phyloP scores from a whole-genome alignment of 1,139 yeast genomes.

The Geotrichum restrictum region DNA sequence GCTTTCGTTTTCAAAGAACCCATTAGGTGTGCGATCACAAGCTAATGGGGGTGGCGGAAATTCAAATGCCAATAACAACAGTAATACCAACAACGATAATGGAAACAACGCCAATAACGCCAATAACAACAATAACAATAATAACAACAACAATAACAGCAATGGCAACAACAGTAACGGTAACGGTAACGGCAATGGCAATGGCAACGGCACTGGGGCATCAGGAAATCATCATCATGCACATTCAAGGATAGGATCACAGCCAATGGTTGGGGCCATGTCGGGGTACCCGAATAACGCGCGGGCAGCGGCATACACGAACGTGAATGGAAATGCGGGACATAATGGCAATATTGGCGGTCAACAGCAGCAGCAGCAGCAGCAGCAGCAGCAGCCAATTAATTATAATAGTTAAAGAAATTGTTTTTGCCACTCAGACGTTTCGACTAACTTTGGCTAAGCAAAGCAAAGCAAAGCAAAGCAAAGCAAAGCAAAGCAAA shows the following conservation, averaged over 20 bases:
- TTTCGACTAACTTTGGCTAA: too few species aligned
- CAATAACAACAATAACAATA: neutral
- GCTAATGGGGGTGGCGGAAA: slow-evolving; percentile 25
- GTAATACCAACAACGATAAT: slow-evolving; percentile 14
- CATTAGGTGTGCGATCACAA: slow-evolving; percentile 75
- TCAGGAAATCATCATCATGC: neutral
- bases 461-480: too few species aligned
- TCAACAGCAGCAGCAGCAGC: neutral
- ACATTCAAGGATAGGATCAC: neutral
- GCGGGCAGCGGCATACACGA: neutral
- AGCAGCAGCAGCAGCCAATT: neutral
- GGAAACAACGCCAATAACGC: slow-evolving; percentile 6
- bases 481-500: too few species aligned
- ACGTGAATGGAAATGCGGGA: neutral
- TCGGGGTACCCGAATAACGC: neutral
- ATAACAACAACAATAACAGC: slow-evolving; percentile 11
- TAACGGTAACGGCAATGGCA: neutral
- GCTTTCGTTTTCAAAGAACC: slow-evolving; percentile 88
- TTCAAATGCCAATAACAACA: slow-evolving; percentile 10
- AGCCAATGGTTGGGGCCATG: neutral
- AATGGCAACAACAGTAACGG: slow-evolving; percentile 12
- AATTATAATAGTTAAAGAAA: too few species aligned
- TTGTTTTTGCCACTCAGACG: too few species aligned
- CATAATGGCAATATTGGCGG: neutral
- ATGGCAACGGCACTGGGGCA: neutral